phyloP scores from a whole-genome alignment of 176 grass and related monocot species.

The Dactylis glomerata region DNA sequence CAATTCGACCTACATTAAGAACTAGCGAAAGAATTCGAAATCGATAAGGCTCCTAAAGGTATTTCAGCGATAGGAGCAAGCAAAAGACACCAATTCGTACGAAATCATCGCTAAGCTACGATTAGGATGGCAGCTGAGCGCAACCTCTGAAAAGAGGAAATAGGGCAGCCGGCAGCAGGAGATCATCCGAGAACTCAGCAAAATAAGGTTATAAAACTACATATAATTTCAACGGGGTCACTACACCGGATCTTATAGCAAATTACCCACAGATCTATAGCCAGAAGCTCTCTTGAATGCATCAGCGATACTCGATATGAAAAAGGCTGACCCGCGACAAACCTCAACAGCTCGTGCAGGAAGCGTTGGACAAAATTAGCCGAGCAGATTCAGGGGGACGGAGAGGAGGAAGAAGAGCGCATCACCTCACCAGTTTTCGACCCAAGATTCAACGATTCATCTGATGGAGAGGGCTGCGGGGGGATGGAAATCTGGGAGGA shows the following conservation, averaged over 20 bases:
- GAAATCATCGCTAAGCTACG: not conserved
- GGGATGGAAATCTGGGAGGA: not conserved
- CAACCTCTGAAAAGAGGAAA: not conserved
- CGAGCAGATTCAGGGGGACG: not conserved
- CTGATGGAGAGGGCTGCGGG: not conserved
- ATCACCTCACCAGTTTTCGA: not conserved
- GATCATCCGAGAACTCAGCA: not conserved
- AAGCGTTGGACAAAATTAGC: not conserved
- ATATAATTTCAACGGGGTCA: not conserved
- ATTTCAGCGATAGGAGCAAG: not conserved
- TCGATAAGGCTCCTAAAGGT: not conserved
- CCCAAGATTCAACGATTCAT: not conserved
- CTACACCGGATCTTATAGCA: not conserved
- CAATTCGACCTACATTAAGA: not conserved
- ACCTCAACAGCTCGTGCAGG: not conserved
- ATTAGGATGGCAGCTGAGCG: not conserved
- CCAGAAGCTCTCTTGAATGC: not conserved
- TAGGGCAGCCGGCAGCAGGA: not conserved
- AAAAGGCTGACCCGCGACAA: too few relatives aligned
- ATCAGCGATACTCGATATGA: too few relatives aligned
- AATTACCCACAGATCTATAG: not conserved
- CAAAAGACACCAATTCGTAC: not conserved
- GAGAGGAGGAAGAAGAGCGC: not conserved
- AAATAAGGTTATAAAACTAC: not conserved
- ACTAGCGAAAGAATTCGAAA: not conserved